Evolutionary conservation across 345 rosid species (phyloP).

Genomic region (Acer negundo): DNA sequence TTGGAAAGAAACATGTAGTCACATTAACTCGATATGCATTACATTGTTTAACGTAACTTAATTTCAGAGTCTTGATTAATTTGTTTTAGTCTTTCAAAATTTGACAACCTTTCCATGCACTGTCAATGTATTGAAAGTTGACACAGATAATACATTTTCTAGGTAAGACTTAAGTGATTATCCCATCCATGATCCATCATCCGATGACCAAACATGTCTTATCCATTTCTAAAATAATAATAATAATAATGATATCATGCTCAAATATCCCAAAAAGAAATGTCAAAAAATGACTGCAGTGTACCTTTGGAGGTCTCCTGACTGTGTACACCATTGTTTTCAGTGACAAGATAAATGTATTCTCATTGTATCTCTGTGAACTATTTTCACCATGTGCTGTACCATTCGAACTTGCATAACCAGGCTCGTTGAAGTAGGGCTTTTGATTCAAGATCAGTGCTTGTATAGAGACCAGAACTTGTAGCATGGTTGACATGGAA

Average conservation of each 20-base stretch:
- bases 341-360: constrained; percentile 56
- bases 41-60: background rate
- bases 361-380: constrained; percentile 69
- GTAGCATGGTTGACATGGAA: constrained; percentile 71
- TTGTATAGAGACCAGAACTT: constrained; percentile 94
- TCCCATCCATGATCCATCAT: background rate
- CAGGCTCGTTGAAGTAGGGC: constrained; percentile 94
- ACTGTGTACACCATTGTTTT: constrained; percentile 72
- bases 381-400: constrained; percentile 46
- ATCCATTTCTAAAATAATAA: background rate
- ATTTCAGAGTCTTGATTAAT: background rate
- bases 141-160: background rate
- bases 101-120: background rate
- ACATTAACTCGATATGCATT: background rate
- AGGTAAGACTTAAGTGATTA: background rate
- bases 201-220: background rate
- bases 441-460: constrained; percentile 81
- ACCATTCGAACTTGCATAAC: constrained; percentile 47
- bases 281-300: constrained; percentile 3
- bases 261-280: background rate
- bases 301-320: constrained; percentile 88
- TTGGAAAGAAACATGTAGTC: background rate
- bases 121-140: background rate
- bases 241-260: background rate
- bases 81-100: background rate